Evolutionary conservation across 179 eudicot genomes (phyloP).

Genomic region (Silene coronaria): DNA sequence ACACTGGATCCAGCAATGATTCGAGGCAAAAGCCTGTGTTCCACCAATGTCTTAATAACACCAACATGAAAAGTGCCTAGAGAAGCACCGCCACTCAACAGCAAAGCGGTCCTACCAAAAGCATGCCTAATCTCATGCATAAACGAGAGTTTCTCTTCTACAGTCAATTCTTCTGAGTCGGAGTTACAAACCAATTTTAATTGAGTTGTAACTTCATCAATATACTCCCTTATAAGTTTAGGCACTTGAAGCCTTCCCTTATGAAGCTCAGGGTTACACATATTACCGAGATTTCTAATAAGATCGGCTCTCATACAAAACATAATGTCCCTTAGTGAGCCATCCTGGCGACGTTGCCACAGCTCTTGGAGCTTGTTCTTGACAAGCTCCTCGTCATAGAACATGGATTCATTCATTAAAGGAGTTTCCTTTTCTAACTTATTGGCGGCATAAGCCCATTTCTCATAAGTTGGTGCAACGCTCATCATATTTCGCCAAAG

Average conservation of each 20-base stretch:
- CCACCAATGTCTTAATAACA: conserved; percentile 85
- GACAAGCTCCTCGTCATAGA: conserved; percentile 81
- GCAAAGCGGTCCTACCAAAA: conserved; percentile 94
- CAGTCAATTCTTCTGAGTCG: conserved; percentile 68
- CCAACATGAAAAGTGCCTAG: conserved; percentile 88
- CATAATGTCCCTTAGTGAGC: conserved; percentile 69
- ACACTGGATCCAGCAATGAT: conserved; percentile 93
- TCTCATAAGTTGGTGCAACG: conserved; percentile 68
- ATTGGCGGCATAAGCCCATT: conserved; percentile 92
- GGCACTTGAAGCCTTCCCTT: conserved; percentile 94
- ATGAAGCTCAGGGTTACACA: conserved; percentile 94
- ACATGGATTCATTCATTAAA: conserved; percentile 58
- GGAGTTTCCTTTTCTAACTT: conserved; percentile 76
- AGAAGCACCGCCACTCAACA: conserved; percentile 94
- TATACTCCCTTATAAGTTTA: conserved; percentile 78
- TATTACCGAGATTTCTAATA: conserved; percentile 82
- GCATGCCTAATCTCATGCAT: conserved; percentile 97
- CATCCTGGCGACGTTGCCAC: conserved; percentile 69
- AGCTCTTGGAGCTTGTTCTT: conserved; percentile 86
- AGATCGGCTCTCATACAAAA: conserved; percentile 92
- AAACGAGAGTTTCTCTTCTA: conserved; percentile 94
- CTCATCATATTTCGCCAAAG: conserved; percentile 96
- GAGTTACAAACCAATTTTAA: conserved; percentile 86
- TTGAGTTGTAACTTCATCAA: conserved; percentile 81
- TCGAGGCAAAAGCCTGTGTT: conserved; percentile 83